Evolutionary conservation across 1,139 yeast genomes (phyloP).

Genomic region (Arxiozyma telluris): DNA sequence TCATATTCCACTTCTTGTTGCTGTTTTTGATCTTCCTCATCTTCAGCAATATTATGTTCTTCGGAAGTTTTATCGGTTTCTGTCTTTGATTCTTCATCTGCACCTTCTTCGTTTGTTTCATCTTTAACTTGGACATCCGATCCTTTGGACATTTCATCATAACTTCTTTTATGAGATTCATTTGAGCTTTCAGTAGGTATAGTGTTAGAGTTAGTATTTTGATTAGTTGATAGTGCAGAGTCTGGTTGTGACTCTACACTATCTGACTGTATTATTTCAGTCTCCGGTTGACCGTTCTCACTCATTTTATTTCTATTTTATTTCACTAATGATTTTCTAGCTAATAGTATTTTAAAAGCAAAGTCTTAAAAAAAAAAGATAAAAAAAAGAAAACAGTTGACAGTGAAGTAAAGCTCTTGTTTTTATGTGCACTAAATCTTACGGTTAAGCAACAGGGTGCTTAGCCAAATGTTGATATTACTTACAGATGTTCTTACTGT

Average conservation of each 20-base stretch:
- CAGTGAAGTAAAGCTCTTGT: not conserved
- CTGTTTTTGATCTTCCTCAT: constrained; percentile 1
- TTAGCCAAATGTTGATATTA: no score
- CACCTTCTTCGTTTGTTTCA: not conserved
- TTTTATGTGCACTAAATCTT: no score
- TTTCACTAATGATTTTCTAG: no score
- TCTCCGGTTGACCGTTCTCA: not conserved
- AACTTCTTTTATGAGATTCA: not conserved
- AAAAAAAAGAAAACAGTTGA: no score
- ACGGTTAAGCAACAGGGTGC: not conserved
- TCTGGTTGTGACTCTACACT: not conserved
- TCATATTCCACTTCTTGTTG: constrained; percentile 22
- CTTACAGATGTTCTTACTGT: no score
- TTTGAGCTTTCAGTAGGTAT: not conserved
- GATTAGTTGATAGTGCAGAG: not conserved
- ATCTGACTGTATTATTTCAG: not conserved
- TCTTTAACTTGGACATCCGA: not conserved
- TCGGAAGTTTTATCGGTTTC: not conserved
- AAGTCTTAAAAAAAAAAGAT: no score
- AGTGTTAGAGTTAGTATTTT: no score
- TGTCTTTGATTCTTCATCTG: not conserved
- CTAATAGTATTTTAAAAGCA: no score
- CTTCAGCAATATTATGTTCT: not conserved
- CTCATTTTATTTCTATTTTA: not conserved
- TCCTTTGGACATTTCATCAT: not conserved